These are phyloP conservation scores for Astragalus glycyphyllos DNA, from an alignment of 306 rosid genomes.

Conservation along the genomic window DNA sequence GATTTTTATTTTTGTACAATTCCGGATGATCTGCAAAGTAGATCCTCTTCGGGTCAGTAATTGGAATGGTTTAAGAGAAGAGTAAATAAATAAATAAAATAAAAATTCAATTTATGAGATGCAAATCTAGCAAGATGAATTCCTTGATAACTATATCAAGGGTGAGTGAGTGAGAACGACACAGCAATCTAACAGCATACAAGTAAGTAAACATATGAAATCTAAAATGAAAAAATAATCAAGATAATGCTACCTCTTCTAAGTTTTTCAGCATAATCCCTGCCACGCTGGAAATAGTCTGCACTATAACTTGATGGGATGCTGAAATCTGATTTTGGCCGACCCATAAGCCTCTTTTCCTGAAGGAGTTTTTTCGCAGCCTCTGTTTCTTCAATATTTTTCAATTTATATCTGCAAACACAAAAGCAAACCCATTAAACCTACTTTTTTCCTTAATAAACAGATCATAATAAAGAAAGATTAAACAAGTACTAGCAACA, in stretches of 20 bases:
- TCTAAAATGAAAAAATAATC: conserved; percentile 1
- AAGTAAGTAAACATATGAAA: background rate
- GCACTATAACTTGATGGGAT: conserved; percentile 96
- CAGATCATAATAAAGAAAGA: background rate
- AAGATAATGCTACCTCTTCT: conserved; percentile 70
- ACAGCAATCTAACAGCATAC: conserved; percentile 31
- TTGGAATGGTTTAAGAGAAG: conserved; percentile 18
- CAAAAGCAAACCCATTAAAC: conserved; percentile 26
- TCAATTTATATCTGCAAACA: conserved; percentile 78
- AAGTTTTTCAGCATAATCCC: conserved; percentile 98
- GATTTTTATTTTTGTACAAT: conserved; percentile 79
- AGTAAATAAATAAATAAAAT: background rate
- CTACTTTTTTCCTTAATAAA: background rate
- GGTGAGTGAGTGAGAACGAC: background rate
- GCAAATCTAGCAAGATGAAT: conserved; percentile 24
- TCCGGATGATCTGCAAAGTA: conserved; percentile 89
- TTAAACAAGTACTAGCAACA: conserved; percentile 28
- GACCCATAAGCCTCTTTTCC: conserved; percentile 89
- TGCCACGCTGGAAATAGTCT: conserved; percentile 98
- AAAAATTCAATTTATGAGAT: background rate
- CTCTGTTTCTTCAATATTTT: conserved; percentile 96
- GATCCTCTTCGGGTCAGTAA: conserved; percentile 32
- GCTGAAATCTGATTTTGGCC: conserved; percentile 79
- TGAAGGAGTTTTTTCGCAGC: conserved; percentile 95
- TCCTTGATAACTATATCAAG: conserved; percentile 28